These are phyloP conservation scores for Fonsecaea pedrosoi DNA, from an alignment of 2,329 filamentous ascomycete species.

Conservation along the genomic window DNA sequence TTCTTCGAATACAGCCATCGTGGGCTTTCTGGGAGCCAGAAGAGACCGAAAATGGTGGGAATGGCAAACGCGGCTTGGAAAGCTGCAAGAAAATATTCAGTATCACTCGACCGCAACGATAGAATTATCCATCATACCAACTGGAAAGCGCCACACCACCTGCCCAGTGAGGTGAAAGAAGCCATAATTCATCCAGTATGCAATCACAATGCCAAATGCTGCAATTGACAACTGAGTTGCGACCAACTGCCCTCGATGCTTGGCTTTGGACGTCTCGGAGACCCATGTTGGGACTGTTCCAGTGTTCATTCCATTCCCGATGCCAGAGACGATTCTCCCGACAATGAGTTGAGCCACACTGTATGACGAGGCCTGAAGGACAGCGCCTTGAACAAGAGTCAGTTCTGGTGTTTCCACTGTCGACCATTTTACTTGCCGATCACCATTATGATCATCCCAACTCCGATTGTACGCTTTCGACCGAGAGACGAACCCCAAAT, in stretches of 20 bases:
- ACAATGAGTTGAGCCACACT: slow-evolving; percentile 58
- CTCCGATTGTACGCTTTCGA: slow-evolving; percentile 57
- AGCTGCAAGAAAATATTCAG: slow-evolving; percentile 44
- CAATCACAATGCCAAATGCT: slow-evolving; percentile 57
- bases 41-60: slow-evolving; percentile 52
- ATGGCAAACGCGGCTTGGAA: slow-evolving; percentile 59
- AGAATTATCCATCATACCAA: background rate
- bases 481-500: slow-evolving; percentile 58
- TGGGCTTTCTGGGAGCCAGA: slow-evolving; percentile 56
- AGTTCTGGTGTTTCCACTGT: background rate
- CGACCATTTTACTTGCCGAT: slow-evolving; percentile 48
- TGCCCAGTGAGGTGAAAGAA: slow-evolving; percentile 55
- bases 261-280: slow-evolving; percentile 56
- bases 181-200: slow-evolving; percentile 62
- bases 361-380: slow-evolving; percentile 56
- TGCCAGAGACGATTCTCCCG: slow-evolving; percentile 54
- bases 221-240: slow-evolving; percentile 59
- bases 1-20: slow-evolving; percentile 55
- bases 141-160: slow-evolving; percentile 54
- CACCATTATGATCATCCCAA: slow-evolving; percentile 58
- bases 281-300: slow-evolving; percentile 59
- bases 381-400: slow-evolving; percentile 46
- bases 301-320: slow-evolving; percentile 61
- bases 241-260: slow-evolving; percentile 54
- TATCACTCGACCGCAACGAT: background rate